Evolutionary conservation across 805 yeast genomes (phyloP), one percentile per base, ranked within the genome.

Genomic region (Lachancea sp.): DNA sequence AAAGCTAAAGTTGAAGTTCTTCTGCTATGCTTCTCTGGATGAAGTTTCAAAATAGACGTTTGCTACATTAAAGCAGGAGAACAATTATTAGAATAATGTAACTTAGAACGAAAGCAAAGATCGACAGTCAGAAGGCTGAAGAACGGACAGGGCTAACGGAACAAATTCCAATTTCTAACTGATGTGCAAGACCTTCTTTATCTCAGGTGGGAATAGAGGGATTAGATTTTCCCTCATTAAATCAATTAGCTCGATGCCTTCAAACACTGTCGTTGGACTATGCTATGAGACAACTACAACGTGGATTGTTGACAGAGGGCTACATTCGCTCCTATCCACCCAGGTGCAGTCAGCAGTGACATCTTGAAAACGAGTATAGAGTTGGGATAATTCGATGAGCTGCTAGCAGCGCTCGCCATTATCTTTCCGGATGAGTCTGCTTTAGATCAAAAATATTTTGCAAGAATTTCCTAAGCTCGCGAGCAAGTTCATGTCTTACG

Each of bases 291-390:
- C 54, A 55, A 17, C 26, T 67, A 28, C 46, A 60, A 29, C 12
- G 17, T 23, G 68, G 65, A 38, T 36, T 55, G 26, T 43, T 38
- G 11, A 24, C 33, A 1, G 55, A 60, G 26, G 60, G 54, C 1
- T 62, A 55, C 41, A 8, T 53, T 61, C 29, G 46, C 63, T 17
- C 47, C 66, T 9, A 11, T 66, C 11, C 67, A 65, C 38, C 74
- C 74, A 0, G 72, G 73, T 28, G 25, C 56, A 8, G 70, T 69
- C 11, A n/a, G 39, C n/a, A 63, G 67, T 25, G 71, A 68, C 35
- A 56, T 60, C 61, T 60, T 55, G 4, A 39, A 40, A 16, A 15
- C 8, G 23, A 22, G 9, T 8, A 15, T 34, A 22, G 29, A 25
- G 8, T 13, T 18, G n/a, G 17, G 30, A 24, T 7, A 3, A 15